These are phyloP conservation scores for Vitis rotundifolia DNA, from an alignment of 164 flowering plant genomes.

Conservation along the genomic window DNA sequence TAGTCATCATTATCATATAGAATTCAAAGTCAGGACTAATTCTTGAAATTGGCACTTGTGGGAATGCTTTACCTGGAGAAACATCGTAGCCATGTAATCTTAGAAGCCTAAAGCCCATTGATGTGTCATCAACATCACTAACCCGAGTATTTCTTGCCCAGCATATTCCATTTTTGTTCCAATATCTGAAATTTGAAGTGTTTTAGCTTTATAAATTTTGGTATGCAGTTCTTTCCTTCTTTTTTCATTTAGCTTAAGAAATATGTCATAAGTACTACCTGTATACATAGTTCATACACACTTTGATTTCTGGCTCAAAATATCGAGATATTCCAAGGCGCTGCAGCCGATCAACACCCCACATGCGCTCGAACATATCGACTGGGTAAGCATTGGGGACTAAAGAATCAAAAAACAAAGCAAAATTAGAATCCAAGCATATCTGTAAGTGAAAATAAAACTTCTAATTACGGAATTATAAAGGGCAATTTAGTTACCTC, in stretches of 20 bases:
- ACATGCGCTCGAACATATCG: conserved; percentile 70
- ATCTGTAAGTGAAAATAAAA: too few relatives aligned
- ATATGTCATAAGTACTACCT: conserved; percentile 32
- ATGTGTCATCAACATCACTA: conserved; percentile 83
- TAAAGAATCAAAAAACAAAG: conserved; percentile 14
- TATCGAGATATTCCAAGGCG: conserved; percentile 74
- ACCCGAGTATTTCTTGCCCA: conserved; percentile 82
- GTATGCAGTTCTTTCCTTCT: too few relatives aligned
- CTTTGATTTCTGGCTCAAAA: conserved; percentile 48
- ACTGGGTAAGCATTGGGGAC: conserved; percentile 80
- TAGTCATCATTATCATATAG: neutral
- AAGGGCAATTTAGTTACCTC: conserved; percentile 46
- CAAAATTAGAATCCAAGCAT: neutral
- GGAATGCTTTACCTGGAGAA: conserved; percentile 54
- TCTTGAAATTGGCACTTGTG: neutral
- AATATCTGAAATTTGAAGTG: conserved; percentile 40
- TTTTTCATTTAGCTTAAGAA: too few relatives aligned
- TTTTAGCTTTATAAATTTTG: too few relatives aligned
- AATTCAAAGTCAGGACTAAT: too few relatives aligned
- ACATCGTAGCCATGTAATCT: conserved; percentile 76
- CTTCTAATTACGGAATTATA: too few relatives aligned
- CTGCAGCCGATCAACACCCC: conserved; percentile 78
- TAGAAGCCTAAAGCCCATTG: conserved; percentile 89
- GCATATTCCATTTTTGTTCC: conserved; percentile 76
- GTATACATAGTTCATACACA: conserved; percentile 50